Conservation (phyloP, 768 basidiomycete species). For the Serendipita indica region DNA sequence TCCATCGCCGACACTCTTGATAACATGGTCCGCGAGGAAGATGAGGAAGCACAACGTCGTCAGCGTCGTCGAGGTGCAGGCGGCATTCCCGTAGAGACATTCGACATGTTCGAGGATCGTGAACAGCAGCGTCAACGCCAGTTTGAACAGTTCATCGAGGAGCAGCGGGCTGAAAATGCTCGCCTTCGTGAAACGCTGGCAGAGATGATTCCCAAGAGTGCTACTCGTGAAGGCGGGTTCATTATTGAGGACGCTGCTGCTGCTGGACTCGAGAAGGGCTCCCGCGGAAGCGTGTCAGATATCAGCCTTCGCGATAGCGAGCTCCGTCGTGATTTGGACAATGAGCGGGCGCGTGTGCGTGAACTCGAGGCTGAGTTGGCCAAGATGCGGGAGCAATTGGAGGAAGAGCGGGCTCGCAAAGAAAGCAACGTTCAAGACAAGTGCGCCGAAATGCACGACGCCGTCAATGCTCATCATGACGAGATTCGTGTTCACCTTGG, state of each 20-base stretch:
- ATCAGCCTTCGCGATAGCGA: constrained; percentile 27
- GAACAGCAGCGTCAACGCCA: constrained; percentile 5
- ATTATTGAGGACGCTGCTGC: constrained; percentile 13
- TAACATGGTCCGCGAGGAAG: constrained; percentile 11
- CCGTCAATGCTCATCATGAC: constrained; percentile 45
- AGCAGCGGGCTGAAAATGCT: constrained; percentile 39
- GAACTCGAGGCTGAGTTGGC: constrained; percentile 17
- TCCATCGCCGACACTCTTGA: constrained; percentile 11
- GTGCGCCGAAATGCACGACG: constrained; percentile 30
- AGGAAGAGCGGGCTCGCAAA: constrained; percentile 47
- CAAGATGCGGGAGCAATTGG: constrained; percentile 23
- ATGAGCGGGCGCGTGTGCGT: constrained; percentile 41
- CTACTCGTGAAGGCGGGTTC: no score
- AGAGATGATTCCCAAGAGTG: constrained; percentile 19
- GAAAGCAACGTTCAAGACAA: constrained; percentile 45
- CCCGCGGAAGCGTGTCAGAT: not conserved
- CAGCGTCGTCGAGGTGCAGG: constrained; percentile 11
- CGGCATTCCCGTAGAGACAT: not conserved
- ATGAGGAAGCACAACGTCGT: constrained; percentile 13
- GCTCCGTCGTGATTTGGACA: constrained; percentile 41
- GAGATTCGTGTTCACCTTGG: constrained; percentile 42
- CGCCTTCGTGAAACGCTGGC: constrained; percentile 34
- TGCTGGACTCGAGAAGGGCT: constrained; percentile 12
- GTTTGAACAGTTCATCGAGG: constrained; percentile 26
- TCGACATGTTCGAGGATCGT: constrained; percentile 12